phyloP scores from a whole-genome alignment of 129 eudicot genomes.

The Saposhnikovia divaricata region DNA sequence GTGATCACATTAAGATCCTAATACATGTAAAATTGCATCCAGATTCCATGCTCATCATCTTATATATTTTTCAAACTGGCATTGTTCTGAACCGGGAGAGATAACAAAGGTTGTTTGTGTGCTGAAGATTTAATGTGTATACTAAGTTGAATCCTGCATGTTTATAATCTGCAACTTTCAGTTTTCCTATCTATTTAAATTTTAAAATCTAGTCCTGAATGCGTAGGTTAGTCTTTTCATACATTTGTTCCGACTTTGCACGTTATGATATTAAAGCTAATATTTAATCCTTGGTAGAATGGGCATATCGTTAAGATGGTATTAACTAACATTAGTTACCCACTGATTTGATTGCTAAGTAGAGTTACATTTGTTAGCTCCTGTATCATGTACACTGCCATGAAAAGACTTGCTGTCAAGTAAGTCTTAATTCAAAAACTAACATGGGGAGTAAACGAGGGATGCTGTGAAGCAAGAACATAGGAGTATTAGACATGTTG shows the following conservation, averaged over 20 bases:
- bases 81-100: background rate
- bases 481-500: background rate
- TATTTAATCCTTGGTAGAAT: background rate
- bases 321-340: no score
- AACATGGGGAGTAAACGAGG: background rate
- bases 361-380: background rate
- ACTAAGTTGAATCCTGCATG: background rate
- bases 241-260: background rate
- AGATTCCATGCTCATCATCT: background rate
- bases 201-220: background rate
- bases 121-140: conserved; percentile 4
- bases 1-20: conserved; percentile 19
- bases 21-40: conserved; percentile 10
- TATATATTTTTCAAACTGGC: background rate
- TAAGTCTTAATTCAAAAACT: background rate
- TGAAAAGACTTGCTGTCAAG: background rate
- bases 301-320: no score
- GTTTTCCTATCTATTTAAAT: background rate
- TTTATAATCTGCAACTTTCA: background rate
- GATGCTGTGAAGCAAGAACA: no score
- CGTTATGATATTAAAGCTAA: background rate
- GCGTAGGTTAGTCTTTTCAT: background rate
- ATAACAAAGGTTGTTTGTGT: conserved; percentile 2
- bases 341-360: background rate
- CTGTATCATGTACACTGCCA: background rate